Percentiles rank a stretch among this genome's conserved stretches.
These are phyloP conservation scores for Cystobasidium onofrii DNA, from an alignment of 768 basidiomycete species.

Conservation along the genomic window DNA sequence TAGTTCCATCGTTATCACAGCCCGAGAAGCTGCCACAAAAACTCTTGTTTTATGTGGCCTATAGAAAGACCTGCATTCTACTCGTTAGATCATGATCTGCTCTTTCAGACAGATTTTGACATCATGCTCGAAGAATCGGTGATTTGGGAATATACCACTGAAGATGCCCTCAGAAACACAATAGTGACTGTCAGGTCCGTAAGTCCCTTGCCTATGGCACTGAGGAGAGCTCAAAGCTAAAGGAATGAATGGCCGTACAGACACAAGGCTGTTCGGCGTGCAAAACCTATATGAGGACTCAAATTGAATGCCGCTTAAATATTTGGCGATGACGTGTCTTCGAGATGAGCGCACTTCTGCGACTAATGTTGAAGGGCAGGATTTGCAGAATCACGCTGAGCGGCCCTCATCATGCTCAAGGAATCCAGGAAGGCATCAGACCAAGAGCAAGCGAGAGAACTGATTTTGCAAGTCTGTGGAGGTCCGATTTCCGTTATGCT, in stretches of 20 bases:
- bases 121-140: constrained; percentile 13
- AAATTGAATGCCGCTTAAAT: too few species aligned
- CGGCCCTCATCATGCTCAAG: too few species aligned
- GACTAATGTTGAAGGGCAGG: too few species aligned
- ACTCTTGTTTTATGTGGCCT: not conserved
- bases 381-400: too few species aligned
- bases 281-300: constrained; percentile 28
- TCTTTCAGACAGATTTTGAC: constrained; percentile 12
- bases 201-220: not conserved
- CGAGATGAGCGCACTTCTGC: too few species aligned
- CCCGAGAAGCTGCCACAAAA: constrained; percentile 42
- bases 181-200: constrained; percentile 15
- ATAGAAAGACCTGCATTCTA: not conserved
- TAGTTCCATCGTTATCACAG: constrained; percentile 65
- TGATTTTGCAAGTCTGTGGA: too few species aligned
- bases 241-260: not conserved
- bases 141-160: constrained; percentile 15
- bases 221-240: not conserved
- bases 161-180: not conserved
- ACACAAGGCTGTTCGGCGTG: constrained; percentile 1
- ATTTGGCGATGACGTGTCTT: too few species aligned
- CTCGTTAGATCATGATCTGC: not conserved
- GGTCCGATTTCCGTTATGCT: too few species aligned
- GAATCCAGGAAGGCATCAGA: too few species aligned
- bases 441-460: too few species aligned